Conservation (phyloP, 75 land plant genomes). For the Cupressus sempervirens region DNA sequence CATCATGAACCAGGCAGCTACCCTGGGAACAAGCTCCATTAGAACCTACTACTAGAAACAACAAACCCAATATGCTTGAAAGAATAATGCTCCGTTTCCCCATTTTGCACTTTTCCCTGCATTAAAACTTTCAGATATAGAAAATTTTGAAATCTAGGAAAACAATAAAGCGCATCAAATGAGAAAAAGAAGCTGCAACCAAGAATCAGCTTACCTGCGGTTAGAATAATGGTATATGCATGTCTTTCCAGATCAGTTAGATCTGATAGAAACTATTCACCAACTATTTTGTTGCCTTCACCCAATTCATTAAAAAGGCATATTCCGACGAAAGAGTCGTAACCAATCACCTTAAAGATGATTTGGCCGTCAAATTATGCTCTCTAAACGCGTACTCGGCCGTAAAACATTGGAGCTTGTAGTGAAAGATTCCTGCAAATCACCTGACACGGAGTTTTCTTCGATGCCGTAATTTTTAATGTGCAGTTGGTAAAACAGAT, state of each 20-base stretch:
- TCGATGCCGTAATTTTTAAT: too few relatives aligned
- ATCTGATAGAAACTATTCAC: not conserved
- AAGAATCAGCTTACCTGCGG: not conserved
- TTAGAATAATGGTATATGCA: not conserved
- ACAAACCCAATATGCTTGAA: not conserved
- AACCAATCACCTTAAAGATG: not conserved
- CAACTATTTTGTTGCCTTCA: not conserved
- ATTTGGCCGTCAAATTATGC: too few relatives aligned
- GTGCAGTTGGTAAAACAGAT: too few relatives aligned
- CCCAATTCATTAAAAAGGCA: not conserved
- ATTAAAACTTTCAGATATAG: not conserved
- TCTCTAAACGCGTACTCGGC: not conserved
- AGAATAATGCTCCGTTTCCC: not conserved
- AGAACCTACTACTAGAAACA: not conserved
- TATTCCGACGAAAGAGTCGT: not conserved
- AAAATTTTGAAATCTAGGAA: not conserved
- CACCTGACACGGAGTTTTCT: too few relatives aligned
- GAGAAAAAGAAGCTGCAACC: not conserved
- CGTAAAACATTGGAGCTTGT: not conserved
- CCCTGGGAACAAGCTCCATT: slow-evolving; percentile 6
- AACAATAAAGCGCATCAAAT: not conserved
- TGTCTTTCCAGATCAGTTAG: not conserved
- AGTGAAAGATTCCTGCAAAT: not conserved
- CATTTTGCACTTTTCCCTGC: not conserved
- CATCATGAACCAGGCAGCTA: slow-evolving; percentile 5